Base-by-base conservation (phyloP, 2,329 filamentous ascomycete genomes). In the Orbilia ellipsospora region DNA sequence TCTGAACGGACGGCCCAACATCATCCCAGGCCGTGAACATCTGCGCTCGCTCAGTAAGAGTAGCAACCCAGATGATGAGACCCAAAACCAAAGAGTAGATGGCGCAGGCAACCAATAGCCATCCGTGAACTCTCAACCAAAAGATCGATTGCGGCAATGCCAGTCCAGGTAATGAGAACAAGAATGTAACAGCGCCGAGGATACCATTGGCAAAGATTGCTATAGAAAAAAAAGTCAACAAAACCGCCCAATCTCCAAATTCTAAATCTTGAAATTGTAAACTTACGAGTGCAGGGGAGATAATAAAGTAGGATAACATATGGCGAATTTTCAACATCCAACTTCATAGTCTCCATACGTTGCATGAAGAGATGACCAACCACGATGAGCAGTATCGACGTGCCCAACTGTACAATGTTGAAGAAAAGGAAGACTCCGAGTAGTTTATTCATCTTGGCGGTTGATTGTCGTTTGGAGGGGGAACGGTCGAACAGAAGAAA, bases 201-300 rank as follows among this genome's bases (percentile, higher is more conserved):
- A 89, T 85, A 76, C 89, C 87, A 82, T 94, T 94, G 80, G 86
- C 89, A 77, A 94, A 88, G 73, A 89, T 90, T 62, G 89, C 91
- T 87, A 77, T 36, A 36, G 1, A 36, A 36, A 36, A 36, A 36
- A 2, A 36, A 36, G 31, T 36, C 31, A 36, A 36, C 31, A 1
- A 36, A 36, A 36, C 10, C 10, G 31, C 10, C 31, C 6, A 7
- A 36, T 36, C 31, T 42, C 44, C 1, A 42, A 42, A 44, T 20
- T 18, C 50, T 52, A 52, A 16, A 26, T 40, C 60, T 20, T 36
- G 70, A 79, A 64, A 59, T 12, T 42, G 20, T 28, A 51, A 54
- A 78, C 84, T 78, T 81, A 87, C 86, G 85, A 81, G 82, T 85
- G 70, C 88, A 80, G 20, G 87, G 87, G 79, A 85, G 86, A 79